A percentile compares a stretch with the other conserved stretches of the same genome.
Conservation (phyloP, 2,329 filamentous ascomycete species). For the Pseudogymnoascus sp. region DNA sequence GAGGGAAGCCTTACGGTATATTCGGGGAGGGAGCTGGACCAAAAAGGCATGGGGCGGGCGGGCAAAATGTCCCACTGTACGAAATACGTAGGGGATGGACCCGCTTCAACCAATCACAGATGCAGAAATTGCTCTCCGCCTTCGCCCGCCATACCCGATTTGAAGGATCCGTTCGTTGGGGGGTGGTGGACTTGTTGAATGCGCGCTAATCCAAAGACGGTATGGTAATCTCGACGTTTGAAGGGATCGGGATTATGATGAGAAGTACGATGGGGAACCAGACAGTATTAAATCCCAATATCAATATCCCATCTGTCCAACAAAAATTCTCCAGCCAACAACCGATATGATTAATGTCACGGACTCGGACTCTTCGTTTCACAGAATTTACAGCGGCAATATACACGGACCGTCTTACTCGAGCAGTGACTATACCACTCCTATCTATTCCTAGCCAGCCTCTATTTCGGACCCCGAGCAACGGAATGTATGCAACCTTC, state of each 20-base stretch:
- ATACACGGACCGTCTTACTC: not conserved
- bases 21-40: conserved; percentile 6
- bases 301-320: not conserved
- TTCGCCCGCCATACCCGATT: conserved; percentile 3
- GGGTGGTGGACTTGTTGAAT: conserved; percentile 8
- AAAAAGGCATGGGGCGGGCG: not conserved
- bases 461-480: not conserved
- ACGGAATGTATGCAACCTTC: not conserved
- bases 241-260: not conserved
- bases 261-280: conserved; percentile 1
- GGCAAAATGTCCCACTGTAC: conserved; percentile 1
- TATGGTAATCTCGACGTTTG: not conserved
- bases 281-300: not conserved
- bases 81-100: not conserved
- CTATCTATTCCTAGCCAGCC: not conserved
- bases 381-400: not conserved
- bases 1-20: not conserved
- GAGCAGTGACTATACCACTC: not conserved
- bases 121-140: not conserved
- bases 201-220: not conserved
- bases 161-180: conserved; percentile 6
- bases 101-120: not conserved
- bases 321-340: not conserved
- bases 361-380: not conserved
- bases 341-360: not conserved